Conservation (phyloP, 805 yeast species). For the Pichia phayaonensis region DNA sequence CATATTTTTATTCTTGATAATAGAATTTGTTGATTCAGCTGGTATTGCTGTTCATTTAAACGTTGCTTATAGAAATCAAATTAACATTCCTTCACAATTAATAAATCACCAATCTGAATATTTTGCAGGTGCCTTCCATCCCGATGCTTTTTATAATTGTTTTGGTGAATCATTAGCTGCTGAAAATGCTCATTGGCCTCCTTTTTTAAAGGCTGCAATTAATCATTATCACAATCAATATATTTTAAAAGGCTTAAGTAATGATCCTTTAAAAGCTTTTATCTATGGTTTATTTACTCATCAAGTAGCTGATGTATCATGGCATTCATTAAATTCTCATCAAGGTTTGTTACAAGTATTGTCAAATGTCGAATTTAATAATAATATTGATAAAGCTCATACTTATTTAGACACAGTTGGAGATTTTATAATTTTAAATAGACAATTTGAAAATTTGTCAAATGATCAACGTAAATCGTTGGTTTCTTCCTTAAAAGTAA, state of each 20-base stretch:
- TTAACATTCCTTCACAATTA: constrained; percentile 29
- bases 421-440: constrained; percentile 44
- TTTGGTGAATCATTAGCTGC: constrained; percentile 43
- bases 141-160: constrained; percentile 63
- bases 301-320: constrained; percentile 56
- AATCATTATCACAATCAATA: constrained; percentile 28
- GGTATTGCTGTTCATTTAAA: constrained; percentile 32
- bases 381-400: constrained; percentile 44
- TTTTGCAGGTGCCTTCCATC: constrained; percentile 61
- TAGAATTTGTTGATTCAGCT: constrained; percentile 4
- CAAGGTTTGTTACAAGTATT: constrained; percentile 50
- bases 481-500: constrained; percentile 20
- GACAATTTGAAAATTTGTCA: constrained; percentile 27
- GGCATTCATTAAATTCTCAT: constrained; percentile 54
- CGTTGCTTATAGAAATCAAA: constrained; percentile 27
- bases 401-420: constrained; percentile 54
- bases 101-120: constrained; percentile 24
- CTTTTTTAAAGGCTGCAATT: constrained; percentile 43
- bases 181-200: constrained; percentile 68
- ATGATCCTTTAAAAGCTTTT: constrained; percentile 40
- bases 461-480: constrained; percentile 3
- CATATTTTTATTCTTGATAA: background rate
- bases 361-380: constrained; percentile 47
- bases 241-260: constrained; percentile 17
- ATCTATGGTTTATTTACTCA: constrained; percentile 53